A percentile compares a stretch with the other conserved stretches of the same genome.
These are phyloP conservation scores for Myxozyma lipomycoides DNA, from an alignment of 805 yeast genomes.

Conservation along the genomic window DNA sequence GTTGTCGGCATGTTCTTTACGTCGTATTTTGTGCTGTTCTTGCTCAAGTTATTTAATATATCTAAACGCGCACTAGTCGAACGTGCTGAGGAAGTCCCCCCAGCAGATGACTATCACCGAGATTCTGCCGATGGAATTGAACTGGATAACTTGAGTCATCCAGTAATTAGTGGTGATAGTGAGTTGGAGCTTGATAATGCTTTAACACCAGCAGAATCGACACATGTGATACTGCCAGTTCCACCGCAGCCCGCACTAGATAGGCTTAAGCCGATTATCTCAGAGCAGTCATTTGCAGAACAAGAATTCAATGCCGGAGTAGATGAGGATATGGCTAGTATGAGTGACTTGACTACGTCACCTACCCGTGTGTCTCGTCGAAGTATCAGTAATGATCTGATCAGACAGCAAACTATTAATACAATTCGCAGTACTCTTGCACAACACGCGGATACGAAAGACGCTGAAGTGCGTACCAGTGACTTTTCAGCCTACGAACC, in stretches of 20 bases:
- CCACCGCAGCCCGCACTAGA: not conserved
- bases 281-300: not conserved
- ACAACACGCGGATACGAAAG: not conserved
- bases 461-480: no score
- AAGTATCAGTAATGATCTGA: not conserved
- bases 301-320: not conserved
- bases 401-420: not conserved
- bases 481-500: not conserved
- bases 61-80: slow-evolving; percentile 25
- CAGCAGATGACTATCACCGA: slow-evolving; percentile 1
- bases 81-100: slow-evolving; percentile 32
- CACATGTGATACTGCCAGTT: not conserved
- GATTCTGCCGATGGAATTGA: slow-evolving; percentile 7
- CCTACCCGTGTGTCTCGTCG: not conserved
- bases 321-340: slow-evolving; percentile 1
- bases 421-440: not conserved
- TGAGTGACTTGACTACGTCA: not conserved
- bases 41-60: slow-evolving; percentile 40
- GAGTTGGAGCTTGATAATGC: not conserved
- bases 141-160: slow-evolving; percentile 3
- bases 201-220: not conserved
- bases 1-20: slow-evolving; percentile 48
- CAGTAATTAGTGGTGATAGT: not conserved
- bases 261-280: not conserved
- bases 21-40: slow-evolving; percentile 46